A percentile compares a stretch with the other conserved stretches of the same genome.
Evolutionary conservation across 2,329 filamentous ascomycete genomes (phyloP).

Genomic region (Talaromyces pinophilus): DNA sequence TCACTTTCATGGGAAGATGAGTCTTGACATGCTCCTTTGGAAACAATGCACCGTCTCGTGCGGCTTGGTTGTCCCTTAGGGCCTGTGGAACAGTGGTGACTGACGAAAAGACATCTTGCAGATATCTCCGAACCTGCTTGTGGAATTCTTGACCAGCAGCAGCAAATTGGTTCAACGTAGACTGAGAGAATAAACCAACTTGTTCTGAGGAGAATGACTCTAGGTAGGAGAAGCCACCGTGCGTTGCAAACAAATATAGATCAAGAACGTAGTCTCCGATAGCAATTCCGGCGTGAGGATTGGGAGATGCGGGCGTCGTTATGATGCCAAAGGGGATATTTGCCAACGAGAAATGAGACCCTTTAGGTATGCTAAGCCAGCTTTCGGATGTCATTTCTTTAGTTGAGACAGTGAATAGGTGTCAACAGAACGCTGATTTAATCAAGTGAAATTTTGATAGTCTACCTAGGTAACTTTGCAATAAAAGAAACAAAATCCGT

Average conservation of each 20-base stretch:
- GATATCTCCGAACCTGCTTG: neutral
- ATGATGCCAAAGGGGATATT: neutral
- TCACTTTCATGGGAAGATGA: neutral
- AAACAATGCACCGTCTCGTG: neutral
- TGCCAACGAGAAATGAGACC: neutral
- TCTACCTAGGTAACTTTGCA: too few relatives aligned
- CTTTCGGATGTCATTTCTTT: neutral
- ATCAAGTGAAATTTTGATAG: too few relatives aligned
- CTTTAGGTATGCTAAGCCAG: neutral
- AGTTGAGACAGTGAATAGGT: too few relatives aligned
- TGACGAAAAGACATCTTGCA: neutral
- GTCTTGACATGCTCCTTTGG: neutral
- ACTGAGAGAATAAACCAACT: neutral
- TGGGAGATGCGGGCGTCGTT: neutral
- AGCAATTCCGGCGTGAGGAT: neutral
- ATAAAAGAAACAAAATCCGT: too few relatives aligned
- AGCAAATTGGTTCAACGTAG: neutral
- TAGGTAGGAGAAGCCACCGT: neutral
- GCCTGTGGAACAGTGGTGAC: neutral
- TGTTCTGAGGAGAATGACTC: neutral
- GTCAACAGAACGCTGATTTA: too few relatives aligned
- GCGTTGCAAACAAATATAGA: neutral
- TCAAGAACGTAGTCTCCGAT: neutral
- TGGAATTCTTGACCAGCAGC: neutral
- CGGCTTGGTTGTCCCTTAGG: neutral